phyloP scores from a whole-genome alignment of 139 green algal species.

The Medakamo hakoo region DNA sequence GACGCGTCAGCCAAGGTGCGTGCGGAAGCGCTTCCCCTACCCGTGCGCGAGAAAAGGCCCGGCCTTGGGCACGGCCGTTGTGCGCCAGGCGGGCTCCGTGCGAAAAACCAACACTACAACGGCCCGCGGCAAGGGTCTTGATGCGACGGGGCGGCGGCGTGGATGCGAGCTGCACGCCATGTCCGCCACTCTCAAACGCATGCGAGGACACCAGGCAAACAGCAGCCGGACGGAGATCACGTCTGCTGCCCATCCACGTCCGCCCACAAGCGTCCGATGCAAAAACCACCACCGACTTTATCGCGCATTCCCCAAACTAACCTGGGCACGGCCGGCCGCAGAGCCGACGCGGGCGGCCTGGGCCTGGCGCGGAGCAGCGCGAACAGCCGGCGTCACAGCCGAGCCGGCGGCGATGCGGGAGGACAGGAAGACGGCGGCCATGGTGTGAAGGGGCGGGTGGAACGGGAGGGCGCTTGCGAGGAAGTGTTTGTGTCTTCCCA shows the following conservation, averaged over 20 bases:
- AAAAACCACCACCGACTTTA: background rate
- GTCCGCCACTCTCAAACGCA: background rate
- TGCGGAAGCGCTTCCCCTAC: no score
- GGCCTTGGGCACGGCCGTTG: no score
- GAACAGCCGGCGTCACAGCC: no score
- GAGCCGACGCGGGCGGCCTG: background rate
- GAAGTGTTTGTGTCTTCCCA: no score
- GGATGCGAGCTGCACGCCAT: background rate
- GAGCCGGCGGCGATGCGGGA: no score
- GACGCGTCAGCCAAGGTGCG: conserved; percentile 1
- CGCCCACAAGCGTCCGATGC: background rate
- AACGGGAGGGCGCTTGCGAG: no score
- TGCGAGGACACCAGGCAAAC: background rate
- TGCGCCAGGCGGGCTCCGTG: no score
- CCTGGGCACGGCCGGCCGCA: conserved; percentile 1
- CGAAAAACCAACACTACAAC: no score
- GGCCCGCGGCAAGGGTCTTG: no score
- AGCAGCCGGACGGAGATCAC: background rate
- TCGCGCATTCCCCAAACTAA: background rate
- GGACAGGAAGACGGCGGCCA: no score
- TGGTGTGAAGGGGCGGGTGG: no score
- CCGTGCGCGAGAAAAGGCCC: no score
- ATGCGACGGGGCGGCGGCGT: background rate
- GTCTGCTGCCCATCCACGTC: conserved; percentile 2
- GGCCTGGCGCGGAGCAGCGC: background rate